These are phyloP conservation scores for Musa acuminata DNA, from an alignment of 176 grass and related monocot species.

Conservation along the genomic window DNA sequence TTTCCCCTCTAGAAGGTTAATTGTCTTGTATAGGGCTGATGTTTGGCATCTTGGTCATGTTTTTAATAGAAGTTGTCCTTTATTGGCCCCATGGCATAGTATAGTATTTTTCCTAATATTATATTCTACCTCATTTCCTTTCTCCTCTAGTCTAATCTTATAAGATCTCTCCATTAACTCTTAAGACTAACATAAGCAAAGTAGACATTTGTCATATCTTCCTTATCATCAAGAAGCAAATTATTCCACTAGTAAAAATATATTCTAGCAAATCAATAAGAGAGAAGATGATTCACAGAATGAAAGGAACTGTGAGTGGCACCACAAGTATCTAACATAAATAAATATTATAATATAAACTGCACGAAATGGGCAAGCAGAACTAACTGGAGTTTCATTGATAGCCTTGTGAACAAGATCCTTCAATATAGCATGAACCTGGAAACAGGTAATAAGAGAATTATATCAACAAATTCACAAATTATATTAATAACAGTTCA, in stretches of 20 bases:
- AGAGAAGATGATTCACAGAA: neutral
- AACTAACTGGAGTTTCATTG: constrained; percentile 11
- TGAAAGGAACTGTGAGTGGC: neutral
- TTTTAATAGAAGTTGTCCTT: too few species aligned
- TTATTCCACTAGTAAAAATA: neutral
- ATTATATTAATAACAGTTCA: too few species aligned
- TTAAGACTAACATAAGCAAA: too few species aligned
- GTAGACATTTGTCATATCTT: too few species aligned
- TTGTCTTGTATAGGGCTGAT: too few species aligned
- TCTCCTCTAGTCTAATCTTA: too few species aligned
- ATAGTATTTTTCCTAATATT: too few species aligned
- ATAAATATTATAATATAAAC: neutral
- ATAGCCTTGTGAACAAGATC: constrained; percentile 18
- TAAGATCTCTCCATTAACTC: too few species aligned
- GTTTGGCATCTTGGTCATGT: too few species aligned
- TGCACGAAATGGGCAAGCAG: neutral
- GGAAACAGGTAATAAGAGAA: neutral
- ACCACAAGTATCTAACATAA: neutral
- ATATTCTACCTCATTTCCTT: too few species aligned
- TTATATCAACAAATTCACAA: neutral
- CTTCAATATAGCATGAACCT: constrained; percentile 22
- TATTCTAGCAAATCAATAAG: neutral
- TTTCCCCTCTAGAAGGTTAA: too few species aligned
- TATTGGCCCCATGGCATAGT: too few species aligned
- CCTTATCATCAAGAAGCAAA: neutral